A percentile compares a stretch with the other conserved stretches of the same genome.
phyloP scores from a whole-genome alignment of 208 protist species.

The Acanthamoeba divionensis region DNA sequence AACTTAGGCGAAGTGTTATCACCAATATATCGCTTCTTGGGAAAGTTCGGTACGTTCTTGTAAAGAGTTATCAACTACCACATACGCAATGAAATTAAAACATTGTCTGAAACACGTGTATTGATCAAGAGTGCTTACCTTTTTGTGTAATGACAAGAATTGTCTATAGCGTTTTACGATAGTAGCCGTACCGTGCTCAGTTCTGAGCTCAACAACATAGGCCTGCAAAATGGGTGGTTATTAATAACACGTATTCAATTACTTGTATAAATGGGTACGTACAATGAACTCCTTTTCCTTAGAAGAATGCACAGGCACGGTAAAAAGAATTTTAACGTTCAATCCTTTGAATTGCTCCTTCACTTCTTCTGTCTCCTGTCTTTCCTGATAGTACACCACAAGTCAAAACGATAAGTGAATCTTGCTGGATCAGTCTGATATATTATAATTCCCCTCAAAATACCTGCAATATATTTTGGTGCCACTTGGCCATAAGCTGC shows the following conservation, averaged over 20 bases:
- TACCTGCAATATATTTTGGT: background rate
- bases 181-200: background rate
- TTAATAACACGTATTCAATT: background rate
- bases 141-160: background rate
- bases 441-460: no score
- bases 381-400: background rate
- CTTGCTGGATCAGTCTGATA: no score
- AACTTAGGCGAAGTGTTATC: slow-evolving; percentile 33
- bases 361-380: slow-evolving; percentile 13
- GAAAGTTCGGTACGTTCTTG: slow-evolving; percentile 28
- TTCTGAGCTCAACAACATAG: slow-evolving; percentile 34
- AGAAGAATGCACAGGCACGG: slow-evolving; percentile 18
- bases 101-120: no score
- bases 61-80: slow-evolving; percentile 12
- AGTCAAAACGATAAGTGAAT: no score
- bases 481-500: slow-evolving; percentile 29
- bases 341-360: slow-evolving; percentile 35
- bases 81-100: background rate
- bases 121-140: no score
- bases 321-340: slow-evolving; percentile 44
- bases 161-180: slow-evolving; percentile 49
- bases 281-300: slow-evolving; percentile 39
- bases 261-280: no score
- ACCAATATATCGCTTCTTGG: slow-evolving; percentile 30
- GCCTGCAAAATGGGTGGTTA: background rate